Evolutionary conservation across 2,329 filamentous ascomycete species (phyloP).

Genomic region (Plectosphaerella sp.): DNA sequence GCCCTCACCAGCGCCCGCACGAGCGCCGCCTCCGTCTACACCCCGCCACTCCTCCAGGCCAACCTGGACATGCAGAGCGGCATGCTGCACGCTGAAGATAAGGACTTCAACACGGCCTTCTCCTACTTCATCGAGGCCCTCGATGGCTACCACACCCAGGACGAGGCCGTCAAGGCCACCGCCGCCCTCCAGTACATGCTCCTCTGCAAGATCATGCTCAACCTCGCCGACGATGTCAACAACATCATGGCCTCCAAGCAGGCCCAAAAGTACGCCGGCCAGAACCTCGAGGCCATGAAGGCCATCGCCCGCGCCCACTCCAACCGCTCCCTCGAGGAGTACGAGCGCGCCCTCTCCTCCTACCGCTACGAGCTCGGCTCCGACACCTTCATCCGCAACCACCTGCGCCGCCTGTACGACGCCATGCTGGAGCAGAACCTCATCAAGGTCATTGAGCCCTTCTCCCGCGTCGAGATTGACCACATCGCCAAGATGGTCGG

Average conservation of each 20-base stretch:
- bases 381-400: conserved; percentile 94
- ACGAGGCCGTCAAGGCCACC: conserved; percentile 86
- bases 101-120: conserved; percentile 97
- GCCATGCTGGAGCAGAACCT: conserved; percentile 99
- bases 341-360: conserved; percentile 84
- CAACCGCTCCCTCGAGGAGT: conserved; percentile 94
- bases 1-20: conserved; percentile 92
- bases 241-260: conserved; percentile 93
- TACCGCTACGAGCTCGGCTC: conserved; percentile 93
- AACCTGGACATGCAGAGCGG: conserved; percentile 99
- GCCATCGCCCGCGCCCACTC: conserved; percentile 93
- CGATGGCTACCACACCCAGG: conserved; percentile 92
- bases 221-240: conserved; percentile 93
- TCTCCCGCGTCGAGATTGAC: conserved; percentile 92
- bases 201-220: conserved; percentile 99
- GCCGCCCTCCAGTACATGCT: conserved; percentile 98
- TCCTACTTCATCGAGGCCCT: conserved; percentile 99
- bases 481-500: conserved; percentile 98
- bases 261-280: conserved; percentile 91
- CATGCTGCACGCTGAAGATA: conserved; percentile 97
- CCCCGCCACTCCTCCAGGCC: conserved; percentile 88
- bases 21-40: conserved; percentile 95
- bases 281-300: conserved; percentile 98
- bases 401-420: conserved; percentile 92
- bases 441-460: conserved; percentile 99